phyloP scores from a whole-genome alignment of 1,139 yeast genomes.

The Suhomyces guaymorum region DNA sequence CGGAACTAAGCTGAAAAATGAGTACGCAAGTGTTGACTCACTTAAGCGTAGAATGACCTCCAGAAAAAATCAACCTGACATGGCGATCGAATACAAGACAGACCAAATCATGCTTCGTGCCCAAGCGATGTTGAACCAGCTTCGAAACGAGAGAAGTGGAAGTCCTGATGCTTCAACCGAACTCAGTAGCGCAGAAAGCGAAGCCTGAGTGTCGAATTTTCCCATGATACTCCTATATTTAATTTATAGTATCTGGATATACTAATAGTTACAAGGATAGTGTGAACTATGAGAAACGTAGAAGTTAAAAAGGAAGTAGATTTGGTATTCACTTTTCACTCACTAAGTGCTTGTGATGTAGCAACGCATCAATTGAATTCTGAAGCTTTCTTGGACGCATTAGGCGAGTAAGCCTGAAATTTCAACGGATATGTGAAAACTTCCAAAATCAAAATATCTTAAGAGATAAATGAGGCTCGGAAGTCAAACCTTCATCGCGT shows the following conservation, averaged over 20 bases:
- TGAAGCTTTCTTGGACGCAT: no score
- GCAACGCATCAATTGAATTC: no score
- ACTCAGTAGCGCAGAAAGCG: constrained; percentile 8
- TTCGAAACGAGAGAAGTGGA: constrained; percentile 23
- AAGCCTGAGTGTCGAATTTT: background rate
- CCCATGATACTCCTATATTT: background rate
- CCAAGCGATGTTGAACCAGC: constrained; percentile 43
- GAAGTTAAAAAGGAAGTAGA: no score
- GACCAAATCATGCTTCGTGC: constrained; percentile 41
- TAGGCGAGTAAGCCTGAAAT: no score
- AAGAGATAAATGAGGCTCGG: no score
- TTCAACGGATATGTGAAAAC: no score
- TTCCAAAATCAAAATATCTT: no score
- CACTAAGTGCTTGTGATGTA: no score
- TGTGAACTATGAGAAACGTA: background rate
- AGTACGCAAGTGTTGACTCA: constrained; percentile 44
- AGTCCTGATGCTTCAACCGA: constrained; percentile 8
- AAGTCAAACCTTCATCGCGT: no score
- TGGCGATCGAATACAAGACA: constrained; percentile 18
- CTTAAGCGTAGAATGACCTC: constrained; percentile 43
- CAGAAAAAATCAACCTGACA: constrained; percentile 26
- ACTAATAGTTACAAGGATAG: background rate
- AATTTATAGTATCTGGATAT: constrained; percentile 1
- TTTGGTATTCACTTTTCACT: no score
- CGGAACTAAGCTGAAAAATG: constrained; percentile 13